Conservation (phyloP, 2,329 filamentous ascomycete genomes). For the Ophiosphaerella korrae region DNA sequence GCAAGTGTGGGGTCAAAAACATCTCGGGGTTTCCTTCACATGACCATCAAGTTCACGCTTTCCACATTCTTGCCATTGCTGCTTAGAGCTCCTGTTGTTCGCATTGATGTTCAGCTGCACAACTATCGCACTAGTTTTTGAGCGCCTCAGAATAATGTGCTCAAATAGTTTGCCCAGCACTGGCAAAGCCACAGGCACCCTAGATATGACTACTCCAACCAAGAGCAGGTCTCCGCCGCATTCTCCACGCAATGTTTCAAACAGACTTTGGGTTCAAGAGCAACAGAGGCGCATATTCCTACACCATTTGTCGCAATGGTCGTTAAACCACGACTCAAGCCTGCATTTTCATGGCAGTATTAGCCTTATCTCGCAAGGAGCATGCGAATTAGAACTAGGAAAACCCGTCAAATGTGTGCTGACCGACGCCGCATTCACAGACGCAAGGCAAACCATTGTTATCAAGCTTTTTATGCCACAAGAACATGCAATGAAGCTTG, state of each 20-base stretch:
- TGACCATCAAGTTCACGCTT: not conserved
- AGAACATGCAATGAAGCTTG: not conserved
- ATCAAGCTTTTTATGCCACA: slow-evolving; percentile 35
- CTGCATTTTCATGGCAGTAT: slow-evolving; percentile 36
- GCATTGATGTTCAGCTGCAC: not conserved
- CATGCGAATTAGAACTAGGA: slow-evolving; percentile 24
- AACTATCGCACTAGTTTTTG: slow-evolving; percentile 2
- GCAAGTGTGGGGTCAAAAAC: no score
- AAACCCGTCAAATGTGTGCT: slow-evolving; percentile 36
- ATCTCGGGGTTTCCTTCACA: not conserved
- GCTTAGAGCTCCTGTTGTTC: not conserved
- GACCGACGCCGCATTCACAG: slow-evolving; percentile 15
- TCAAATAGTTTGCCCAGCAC: slow-evolving; percentile 4
- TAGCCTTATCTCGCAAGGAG: slow-evolving; percentile 18
- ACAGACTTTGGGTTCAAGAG: slow-evolving; percentile 21
- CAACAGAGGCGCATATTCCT: slow-evolving; percentile 28
- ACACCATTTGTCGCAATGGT: slow-evolving; percentile 32
- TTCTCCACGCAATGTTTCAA: slow-evolving; percentile 18
- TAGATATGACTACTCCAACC: slow-evolving; percentile 5
- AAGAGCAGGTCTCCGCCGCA: slow-evolving; percentile 5
- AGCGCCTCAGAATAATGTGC: slow-evolving; percentile 13
- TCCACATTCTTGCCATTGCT: not conserved
- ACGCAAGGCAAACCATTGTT: slow-evolving; percentile 24
- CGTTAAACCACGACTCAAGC: slow-evolving; percentile 35
- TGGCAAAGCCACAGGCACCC: not conserved